A percentile compares a stretch with the other conserved stretches of the same genome.
These are phyloP conservation scores for Pulveroboletus ravenelii DNA, from an alignment of 768 basidiomycete genomes.

Conservation along the genomic window DNA sequence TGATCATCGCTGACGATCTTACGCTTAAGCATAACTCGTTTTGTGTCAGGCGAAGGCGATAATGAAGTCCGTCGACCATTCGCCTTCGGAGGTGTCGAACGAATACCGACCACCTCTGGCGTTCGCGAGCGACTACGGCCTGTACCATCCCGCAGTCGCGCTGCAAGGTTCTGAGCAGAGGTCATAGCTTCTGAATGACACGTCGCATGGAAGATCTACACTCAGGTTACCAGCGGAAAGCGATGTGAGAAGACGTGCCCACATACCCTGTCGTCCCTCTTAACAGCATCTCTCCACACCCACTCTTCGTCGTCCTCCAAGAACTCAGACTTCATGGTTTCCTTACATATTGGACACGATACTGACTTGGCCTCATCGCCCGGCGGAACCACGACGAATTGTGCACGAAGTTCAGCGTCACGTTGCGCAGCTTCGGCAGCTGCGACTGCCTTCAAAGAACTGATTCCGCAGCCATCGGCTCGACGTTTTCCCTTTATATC, in stretches of 20 bases:
- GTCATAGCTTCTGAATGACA: conserved; percentile 80
- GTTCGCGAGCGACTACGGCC: conserved; percentile 70
- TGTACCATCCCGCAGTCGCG: conserved; percentile 60
- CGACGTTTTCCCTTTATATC: conserved; percentile 69
- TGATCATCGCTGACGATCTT: conserved; percentile 58
- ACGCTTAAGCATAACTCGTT: conserved; percentile 62
- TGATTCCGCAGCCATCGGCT: conserved; percentile 45
- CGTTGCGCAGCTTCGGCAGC: conserved; percentile 65
- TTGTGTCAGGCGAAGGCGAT: conserved; percentile 51
- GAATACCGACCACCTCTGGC: conserved; percentile 49
- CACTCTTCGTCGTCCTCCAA: conserved; percentile 96
- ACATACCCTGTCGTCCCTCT: conserved; percentile 76
- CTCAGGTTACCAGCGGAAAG: conserved; percentile 3
- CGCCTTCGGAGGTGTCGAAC: conserved; percentile 36
- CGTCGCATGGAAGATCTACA: conserved; percentile 88
- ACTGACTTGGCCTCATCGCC: conserved; percentile 80
- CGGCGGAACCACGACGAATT: conserved; percentile 84
- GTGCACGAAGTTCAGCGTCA: conserved; percentile 69
- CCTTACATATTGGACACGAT: conserved; percentile 96
- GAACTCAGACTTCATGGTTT: conserved; percentile 85
- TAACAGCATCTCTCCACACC: conserved; percentile 92
- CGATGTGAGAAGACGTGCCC: not conserved
- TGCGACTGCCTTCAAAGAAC: conserved; percentile 53
- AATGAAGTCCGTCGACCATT: conserved; percentile 33
- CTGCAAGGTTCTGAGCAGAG: conserved; percentile 61